Conservation (phyloP, 2,329 filamentous ascomycete species). For the Aurifilum marmelostoma region DNA sequence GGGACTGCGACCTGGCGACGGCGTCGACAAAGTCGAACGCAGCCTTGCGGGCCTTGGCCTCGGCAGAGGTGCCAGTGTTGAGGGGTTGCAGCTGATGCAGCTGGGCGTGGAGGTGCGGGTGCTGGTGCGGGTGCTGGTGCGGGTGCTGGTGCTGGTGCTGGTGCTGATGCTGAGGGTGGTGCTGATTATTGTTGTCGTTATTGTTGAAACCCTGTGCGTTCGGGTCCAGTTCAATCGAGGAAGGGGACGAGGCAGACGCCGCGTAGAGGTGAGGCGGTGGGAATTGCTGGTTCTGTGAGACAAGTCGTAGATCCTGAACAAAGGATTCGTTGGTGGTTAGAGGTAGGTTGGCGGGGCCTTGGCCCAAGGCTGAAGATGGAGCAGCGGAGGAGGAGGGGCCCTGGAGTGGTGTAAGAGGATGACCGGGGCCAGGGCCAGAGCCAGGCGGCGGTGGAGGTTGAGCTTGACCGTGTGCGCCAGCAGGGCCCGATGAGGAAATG, state of each 20-base stretch:
- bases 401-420: conserved; percentile 38
- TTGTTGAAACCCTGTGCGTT: conserved; percentile 9
- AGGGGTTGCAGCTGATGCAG: conserved; percentile 31
- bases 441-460: conserved; percentile 37
- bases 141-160: conserved; percentile 10
- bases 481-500: conserved; percentile 28
- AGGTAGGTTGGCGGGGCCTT: conserved; percentile 37
- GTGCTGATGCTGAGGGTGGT: neutral
- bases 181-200: no score
- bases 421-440: conserved; percentile 52
- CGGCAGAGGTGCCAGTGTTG: conserved; percentile 36
- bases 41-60: conserved; percentile 41
- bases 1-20: conserved; percentile 56
- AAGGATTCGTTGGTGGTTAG: conserved; percentile 35
- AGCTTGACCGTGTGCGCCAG: conserved; percentile 29
- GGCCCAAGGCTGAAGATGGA: conserved; percentile 32
- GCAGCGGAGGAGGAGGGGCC: conserved; percentile 32
- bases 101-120: conserved; percentile 18
- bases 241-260: conserved; percentile 8
- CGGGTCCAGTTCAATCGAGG: conserved; percentile 5
- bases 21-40: conserved; percentile 51
- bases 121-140: conserved; percentile 10
- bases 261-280: conserved; percentile 32
- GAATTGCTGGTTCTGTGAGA: conserved; percentile 27
- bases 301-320: conserved; percentile 28